phyloP scores from a whole-genome alignment of 306 rosid species.

The Vigna reflexopilosa region DNA sequence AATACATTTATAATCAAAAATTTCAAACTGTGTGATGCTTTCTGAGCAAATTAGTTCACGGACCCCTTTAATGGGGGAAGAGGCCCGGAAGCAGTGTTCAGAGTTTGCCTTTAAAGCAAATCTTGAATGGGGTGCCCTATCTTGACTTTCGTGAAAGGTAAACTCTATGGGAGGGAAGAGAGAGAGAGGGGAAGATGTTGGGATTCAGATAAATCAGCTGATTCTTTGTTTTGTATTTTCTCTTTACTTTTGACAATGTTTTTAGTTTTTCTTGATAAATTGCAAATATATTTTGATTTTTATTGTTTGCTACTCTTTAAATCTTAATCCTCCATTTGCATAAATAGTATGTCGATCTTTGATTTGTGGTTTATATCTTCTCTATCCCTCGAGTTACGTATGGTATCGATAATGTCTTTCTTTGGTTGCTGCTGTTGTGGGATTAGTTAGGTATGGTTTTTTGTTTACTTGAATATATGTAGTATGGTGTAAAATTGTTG shows the following conservation, averaged over 20 bases:
- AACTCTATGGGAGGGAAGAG: background rate
- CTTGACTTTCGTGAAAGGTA: constrained; percentile 11
- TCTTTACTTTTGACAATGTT: background rate
- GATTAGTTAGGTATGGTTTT: background rate
- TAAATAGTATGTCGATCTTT: background rate
- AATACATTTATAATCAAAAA: constrained; percentile 7
- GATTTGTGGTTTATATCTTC: background rate
- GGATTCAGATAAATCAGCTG: constrained; percentile 6
- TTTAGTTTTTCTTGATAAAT: background rate
- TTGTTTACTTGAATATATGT: constrained; percentile 20
- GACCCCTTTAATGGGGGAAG: constrained; percentile 19
- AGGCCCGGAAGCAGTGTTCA: background rate
- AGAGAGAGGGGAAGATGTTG: background rate
- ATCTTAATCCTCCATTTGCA: background rate
- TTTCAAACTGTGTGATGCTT: background rate
- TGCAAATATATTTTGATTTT: too few species aligned
- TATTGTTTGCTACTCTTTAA: background rate
- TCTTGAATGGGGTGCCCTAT: background rate
- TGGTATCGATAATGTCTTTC: background rate
- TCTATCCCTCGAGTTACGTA: constrained; percentile 2
- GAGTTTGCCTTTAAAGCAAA: constrained; percentile 1
- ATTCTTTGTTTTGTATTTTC: constrained; percentile 29
- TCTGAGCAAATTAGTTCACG: constrained; percentile 11
- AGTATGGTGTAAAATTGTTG: constrained; percentile 9
- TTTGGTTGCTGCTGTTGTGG: background rate